A percentile compares a stretch with the other conserved stretches of the same genome.
These are phyloP conservation scores for Solanum hybrid DNA, from an alignment of 305 asterid species.

Conservation along the genomic window DNA sequence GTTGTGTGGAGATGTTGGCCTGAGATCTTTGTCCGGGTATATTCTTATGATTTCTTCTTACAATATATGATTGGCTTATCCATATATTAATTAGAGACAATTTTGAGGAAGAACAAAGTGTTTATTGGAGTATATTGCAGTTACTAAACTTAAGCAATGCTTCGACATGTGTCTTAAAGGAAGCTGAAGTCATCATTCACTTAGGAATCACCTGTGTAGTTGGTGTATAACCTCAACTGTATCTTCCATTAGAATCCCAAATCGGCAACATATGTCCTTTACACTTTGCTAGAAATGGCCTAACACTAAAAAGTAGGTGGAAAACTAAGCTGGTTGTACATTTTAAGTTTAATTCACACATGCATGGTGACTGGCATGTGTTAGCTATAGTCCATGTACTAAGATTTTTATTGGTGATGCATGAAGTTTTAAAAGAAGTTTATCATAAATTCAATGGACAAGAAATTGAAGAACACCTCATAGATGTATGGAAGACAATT, in stretches of 20 bases:
- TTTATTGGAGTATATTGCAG: not conserved
- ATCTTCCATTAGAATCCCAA: not conserved
- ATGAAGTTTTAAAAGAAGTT: not conserved
- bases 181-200: not conserved
- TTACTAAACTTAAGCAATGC: not conserved
- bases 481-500: not conserved
- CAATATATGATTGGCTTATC: not conserved
- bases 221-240: not conserved
- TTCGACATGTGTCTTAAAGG: not conserved
- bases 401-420: not conserved
- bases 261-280: not conserved
- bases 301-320: not conserved
- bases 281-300: not conserved
- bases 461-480: not conserved
- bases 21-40: not conserved
- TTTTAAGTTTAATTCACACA: not conserved
- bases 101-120: not conserved
- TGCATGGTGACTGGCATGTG: not conserved
- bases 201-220: not conserved
- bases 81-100: not conserved
- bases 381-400: not conserved
- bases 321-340: not conserved
- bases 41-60: not conserved
- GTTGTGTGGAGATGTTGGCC: not conserved
- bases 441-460: not conserved